These are phyloP conservation scores for Rhynchosporium secalis DNA, from an alignment of 2,329 filamentous ascomycete species.

Conservation along the genomic window DNA sequence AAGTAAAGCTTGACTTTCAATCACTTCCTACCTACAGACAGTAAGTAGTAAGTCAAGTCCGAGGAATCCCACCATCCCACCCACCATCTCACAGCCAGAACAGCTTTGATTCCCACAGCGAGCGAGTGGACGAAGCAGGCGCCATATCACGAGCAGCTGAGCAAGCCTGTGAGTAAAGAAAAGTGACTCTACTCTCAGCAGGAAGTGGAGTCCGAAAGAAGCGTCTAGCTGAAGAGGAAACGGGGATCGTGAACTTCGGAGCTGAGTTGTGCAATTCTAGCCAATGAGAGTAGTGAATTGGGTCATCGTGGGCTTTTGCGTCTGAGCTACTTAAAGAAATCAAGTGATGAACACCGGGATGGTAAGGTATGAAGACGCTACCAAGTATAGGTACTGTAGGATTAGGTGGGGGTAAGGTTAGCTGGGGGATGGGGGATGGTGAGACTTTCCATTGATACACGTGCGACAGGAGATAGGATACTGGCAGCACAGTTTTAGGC, in stretches of 20 bases:
- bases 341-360: not conserved
- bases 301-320: not conserved
- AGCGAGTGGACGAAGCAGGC: not conserved
- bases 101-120: not conserved
- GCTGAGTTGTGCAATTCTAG: too few relatives aligned
- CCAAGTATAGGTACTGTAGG: not conserved
- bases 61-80: conserved; percentile 1
- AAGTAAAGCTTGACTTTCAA: not conserved
- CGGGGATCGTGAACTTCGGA: not conserved
- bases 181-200: not conserved
- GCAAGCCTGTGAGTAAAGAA: not conserved
- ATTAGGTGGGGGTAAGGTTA: conserved; percentile 2
- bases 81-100: conserved; percentile 8
- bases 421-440: not conserved
- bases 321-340: not conserved
- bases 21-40: not conserved
- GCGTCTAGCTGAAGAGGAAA: too few relatives aligned
- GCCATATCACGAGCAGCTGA: not conserved
- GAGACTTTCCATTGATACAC: not conserved
- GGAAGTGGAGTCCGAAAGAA: not conserved
- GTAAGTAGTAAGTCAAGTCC: not conserved
- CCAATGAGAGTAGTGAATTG: not conserved
- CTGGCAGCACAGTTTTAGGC: not conserved
- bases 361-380: not conserved
- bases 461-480: not conserved